Percentiles rank a stretch among this genome's conserved stretches.
Evolutionary conservation across 2,329 filamentous ascomycete species (phyloP).

Genomic region (Talaromyces atroroseus): DNA sequence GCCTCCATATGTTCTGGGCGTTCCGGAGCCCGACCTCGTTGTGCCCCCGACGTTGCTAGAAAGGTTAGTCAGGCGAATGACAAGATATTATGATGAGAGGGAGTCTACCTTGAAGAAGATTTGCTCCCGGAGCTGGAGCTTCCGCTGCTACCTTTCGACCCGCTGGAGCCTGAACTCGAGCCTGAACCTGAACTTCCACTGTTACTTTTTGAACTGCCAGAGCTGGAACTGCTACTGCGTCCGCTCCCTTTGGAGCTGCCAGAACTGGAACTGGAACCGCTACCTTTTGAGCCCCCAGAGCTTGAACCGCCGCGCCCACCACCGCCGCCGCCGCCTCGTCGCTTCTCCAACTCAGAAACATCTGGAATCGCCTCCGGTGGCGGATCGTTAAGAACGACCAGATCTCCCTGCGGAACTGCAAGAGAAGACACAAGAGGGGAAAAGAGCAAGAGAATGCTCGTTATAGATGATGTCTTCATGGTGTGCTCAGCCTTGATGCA

Average conservation of each 20-base stretch:
- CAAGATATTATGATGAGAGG: background rate
- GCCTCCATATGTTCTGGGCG: slow-evolving; percentile 5
- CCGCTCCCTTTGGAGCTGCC: slow-evolving; percentile 18
- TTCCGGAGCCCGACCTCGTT: slow-evolving; percentile 5
- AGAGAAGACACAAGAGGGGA: slow-evolving; percentile 26
- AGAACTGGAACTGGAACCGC: slow-evolving; percentile 16
- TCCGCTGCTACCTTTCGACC: background rate
- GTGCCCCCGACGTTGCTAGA: slow-evolving; percentile 10
- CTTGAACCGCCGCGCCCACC: slow-evolving; percentile 14
- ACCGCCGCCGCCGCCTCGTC: slow-evolving; percentile 45
- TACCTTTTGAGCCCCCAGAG: background rate
- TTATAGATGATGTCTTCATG: slow-evolving; percentile 30
- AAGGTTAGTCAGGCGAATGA: background rate
- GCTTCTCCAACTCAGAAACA: slow-evolving; percentile 38
- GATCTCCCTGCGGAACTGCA: slow-evolving; percentile 22
- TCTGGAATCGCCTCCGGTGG: slow-evolving; percentile 10
- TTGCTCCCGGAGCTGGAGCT: slow-evolving; percentile 5
- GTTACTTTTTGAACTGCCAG: background rate
- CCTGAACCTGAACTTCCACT: slow-evolving; percentile 13
- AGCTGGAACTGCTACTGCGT: slow-evolving; percentile 1
- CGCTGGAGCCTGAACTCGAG: background rate
- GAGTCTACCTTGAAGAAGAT: slow-evolving; percentile 9
- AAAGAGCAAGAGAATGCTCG: slow-evolving; percentile 24
- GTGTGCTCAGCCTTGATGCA: background rate
- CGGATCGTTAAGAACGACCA: slow-evolving; percentile 18